A percentile compares a stretch with the other conserved stretches of the same genome.
Conservation (phyloP, 176 grass and related monocot genomes). For the Oryza longistaminata region DNA sequence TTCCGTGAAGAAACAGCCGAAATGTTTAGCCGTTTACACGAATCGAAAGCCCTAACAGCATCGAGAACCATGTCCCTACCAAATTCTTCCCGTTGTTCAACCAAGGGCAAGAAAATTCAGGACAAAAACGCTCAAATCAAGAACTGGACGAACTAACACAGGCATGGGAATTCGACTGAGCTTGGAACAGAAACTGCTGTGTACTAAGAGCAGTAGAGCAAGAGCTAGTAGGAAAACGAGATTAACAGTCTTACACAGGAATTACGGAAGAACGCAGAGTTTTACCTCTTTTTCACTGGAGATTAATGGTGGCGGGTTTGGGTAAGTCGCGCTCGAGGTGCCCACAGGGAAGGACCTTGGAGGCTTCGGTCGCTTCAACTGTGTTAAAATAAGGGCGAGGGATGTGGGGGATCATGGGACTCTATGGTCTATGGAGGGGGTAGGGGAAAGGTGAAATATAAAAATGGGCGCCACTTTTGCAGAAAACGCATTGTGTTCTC, state of each 20-base stretch:
- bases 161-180: not conserved
- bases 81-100: not conserved
- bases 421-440: not conserved
- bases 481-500: not conserved
- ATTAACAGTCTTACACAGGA: not conserved
- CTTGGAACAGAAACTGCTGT: not conserved
- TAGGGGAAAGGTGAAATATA: slow-evolving; percentile 15
- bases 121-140: slow-evolving; percentile 19
- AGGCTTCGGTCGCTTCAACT: not conserved
- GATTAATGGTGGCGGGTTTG: slow-evolving; percentile 9
- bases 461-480: not conserved
- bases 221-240: not conserved
- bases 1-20: not conserved
- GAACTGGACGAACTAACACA: not conserved
- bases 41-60: not conserved
- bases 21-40: not conserved
- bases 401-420: not conserved
- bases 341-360: not conserved
- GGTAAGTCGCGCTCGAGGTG: slow-evolving; percentile 14
- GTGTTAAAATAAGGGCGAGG: not conserved
- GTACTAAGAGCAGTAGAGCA: not conserved
- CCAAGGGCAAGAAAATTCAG: not conserved
- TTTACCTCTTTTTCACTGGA: slow-evolving; percentile 40
- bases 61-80: not conserved
- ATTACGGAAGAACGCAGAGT: not conserved